Conservation (phyloP, 129 eudicot species). For the Saposhnikovia divaricata region DNA sequence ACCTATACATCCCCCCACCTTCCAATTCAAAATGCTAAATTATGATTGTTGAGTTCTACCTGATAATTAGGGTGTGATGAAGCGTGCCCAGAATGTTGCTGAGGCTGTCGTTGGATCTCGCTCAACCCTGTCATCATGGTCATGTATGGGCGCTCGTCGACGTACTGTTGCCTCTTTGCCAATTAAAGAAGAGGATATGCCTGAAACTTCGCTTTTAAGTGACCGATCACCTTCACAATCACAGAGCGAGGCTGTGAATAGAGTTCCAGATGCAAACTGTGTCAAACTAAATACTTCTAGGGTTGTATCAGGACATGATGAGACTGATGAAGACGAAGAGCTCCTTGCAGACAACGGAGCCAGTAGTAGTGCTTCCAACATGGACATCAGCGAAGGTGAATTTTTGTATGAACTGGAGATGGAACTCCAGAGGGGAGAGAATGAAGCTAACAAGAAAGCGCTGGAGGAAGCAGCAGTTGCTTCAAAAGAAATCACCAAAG, state of each 20-base stretch:
- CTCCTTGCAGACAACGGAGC: slow-evolving; percentile 37
- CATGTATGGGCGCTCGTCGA: slow-evolving; percentile 97
- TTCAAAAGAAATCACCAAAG: slow-evolving; percentile 67
- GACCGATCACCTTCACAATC: slow-evolving; percentile 10
- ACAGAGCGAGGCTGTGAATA: slow-evolving; percentile 3
- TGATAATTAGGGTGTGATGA: slow-evolving; percentile 68
- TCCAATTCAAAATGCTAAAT: neutral
- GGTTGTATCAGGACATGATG: slow-evolving; percentile 49
- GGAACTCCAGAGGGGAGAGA: slow-evolving; percentile 65
- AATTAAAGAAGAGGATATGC: slow-evolving; percentile 34
- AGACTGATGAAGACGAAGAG: slow-evolving; percentile 76
- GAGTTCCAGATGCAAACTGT: slow-evolving; percentile 21
- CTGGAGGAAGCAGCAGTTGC: slow-evolving; percentile 65
- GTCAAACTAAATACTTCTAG: slow-evolving; percentile 38
- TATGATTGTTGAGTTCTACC: slow-evolving; percentile 3
- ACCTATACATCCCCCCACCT: no score
- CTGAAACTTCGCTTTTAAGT: slow-evolving; percentile 48
- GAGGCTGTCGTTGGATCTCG: slow-evolving; percentile 91
- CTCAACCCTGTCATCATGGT: slow-evolving; percentile 75
- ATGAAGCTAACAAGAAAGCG: slow-evolving; percentile 26
- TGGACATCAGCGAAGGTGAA: slow-evolving; percentile 71
- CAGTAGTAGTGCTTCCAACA: slow-evolving; percentile 30
- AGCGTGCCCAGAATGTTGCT: slow-evolving; percentile 94
- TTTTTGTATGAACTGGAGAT: slow-evolving; percentile 81
- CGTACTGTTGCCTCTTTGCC: slow-evolving; percentile 46